These are phyloP conservation scores for Eragrostis curvula DNA, from an alignment of 176 grass and related monocot genomes.

Conservation along the genomic window DNA sequence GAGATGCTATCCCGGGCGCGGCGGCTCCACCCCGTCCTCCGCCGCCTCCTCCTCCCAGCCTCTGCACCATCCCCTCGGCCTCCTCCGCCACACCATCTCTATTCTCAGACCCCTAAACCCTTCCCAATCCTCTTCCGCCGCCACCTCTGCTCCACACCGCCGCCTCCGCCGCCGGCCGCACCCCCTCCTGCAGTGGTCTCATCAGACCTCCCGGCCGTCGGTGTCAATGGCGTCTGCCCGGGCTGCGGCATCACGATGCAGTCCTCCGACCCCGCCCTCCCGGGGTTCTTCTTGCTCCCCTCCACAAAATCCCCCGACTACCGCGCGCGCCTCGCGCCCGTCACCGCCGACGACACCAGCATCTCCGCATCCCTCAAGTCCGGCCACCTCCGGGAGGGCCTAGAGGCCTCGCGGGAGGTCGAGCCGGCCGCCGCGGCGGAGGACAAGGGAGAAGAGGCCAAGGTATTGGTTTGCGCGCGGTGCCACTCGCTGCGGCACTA, in stretches of 20 bases:
- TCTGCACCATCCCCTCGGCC: neutral
- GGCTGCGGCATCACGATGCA: slow-evolving; percentile 78
- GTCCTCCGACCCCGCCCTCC: slow-evolving; percentile 55
- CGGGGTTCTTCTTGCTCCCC: slow-evolving; percentile 69
- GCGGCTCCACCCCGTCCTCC: slow-evolving; percentile 30
- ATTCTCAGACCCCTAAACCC: slow-evolving; percentile 31
- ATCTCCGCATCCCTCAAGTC: slow-evolving; percentile 64
- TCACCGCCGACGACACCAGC: slow-evolving; percentile 52
- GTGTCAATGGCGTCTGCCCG: slow-evolving; percentile 34
- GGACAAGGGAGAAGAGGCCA: slow-evolving; percentile 29
- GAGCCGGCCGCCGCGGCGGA: neutral
- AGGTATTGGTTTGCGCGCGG: slow-evolving; percentile 66
- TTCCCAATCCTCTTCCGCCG: slow-evolving; percentile 19
- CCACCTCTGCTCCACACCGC: slow-evolving; percentile 33
- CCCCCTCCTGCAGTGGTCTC: neutral
- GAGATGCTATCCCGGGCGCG: slow-evolving; percentile 49
- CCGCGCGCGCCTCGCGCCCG: slow-evolving; percentile 43
- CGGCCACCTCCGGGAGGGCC: slow-evolving; percentile 31
- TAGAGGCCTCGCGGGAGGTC: neutral
- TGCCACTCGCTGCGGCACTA: slow-evolving; percentile 90
- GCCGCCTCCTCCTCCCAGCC: neutral
- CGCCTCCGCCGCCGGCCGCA: neutral
- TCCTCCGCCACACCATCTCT: neutral
- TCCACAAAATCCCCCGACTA: slow-evolving; percentile 54
- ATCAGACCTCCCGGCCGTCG: slow-evolving; percentile 13